Percentiles rank a stretch among this genome's conserved stretches.
Conservation (phyloP, 305 asterid genomes). For the Coffea humblotiana region DNA sequence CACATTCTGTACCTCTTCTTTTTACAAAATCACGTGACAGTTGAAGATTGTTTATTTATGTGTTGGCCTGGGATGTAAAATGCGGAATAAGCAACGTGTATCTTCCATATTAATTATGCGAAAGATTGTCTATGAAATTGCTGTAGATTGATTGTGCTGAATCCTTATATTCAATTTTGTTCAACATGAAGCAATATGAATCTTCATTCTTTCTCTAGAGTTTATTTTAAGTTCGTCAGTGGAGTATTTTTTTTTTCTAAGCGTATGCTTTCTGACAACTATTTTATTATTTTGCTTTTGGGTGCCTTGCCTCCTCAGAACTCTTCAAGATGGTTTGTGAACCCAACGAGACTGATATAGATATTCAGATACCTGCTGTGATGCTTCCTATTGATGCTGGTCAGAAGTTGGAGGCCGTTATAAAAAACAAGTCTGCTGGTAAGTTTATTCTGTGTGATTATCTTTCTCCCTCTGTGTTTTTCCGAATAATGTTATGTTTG, state of each 20-base stretch:
- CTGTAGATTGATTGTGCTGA: too few relatives aligned
- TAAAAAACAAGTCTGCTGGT: conserved; percentile 63
- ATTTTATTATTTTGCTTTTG: conserved; percentile 1
- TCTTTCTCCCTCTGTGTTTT: not conserved
- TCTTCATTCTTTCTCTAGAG: not conserved
- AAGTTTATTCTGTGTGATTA: conserved; percentile 23
- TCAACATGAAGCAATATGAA: not conserved
- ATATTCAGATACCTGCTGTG: conserved; percentile 74
- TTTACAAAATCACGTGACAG: not conserved
- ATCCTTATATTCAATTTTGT: not conserved
- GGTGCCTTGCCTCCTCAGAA: conserved; percentile 49
- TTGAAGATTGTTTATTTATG: not conserved
- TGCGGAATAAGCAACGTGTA: not conserved
- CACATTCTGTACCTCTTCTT: not conserved
- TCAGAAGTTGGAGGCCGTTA: conserved; percentile 44
- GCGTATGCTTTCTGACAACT: not conserved
- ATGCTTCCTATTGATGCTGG: conserved; percentile 99
- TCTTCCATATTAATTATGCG: not conserved
- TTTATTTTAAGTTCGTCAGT: not conserved
- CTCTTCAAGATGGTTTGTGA: conserved; percentile 99
- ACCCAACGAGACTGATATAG: conserved; percentile 65
- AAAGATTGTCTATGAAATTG: not conserved
- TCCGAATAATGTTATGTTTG: conserved; percentile 5
- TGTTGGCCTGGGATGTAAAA: not conserved
- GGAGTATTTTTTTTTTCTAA: not conserved